phyloP scores from a whole-genome alignment of 2,329 filamentous ascomycete species.

The Zalaria sp. region DNA sequence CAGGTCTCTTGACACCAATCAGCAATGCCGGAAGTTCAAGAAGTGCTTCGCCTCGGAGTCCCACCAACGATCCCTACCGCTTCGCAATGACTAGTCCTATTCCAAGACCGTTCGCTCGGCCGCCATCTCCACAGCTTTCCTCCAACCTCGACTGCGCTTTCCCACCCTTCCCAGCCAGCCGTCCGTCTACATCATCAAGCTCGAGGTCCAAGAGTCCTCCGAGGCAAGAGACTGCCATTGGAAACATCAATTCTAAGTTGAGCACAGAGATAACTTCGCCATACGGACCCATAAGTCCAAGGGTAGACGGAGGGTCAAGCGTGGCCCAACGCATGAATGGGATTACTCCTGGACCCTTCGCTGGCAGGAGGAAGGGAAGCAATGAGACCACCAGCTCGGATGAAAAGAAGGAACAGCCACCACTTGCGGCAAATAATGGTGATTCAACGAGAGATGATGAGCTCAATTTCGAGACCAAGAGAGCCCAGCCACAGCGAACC shows the following conservation, averaged over 20 bases:
- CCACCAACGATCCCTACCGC: constrained; percentile 22
- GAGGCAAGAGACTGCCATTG: background rate
- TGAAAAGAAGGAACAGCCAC: background rate
- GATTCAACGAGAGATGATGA: too few relatives aligned
- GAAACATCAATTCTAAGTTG: constrained; percentile 4
- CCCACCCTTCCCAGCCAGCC: constrained; percentile 34
- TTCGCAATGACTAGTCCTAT: constrained; percentile 17
- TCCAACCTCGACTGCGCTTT: constrained; percentile 37
- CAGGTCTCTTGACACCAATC: constrained; percentile 9
- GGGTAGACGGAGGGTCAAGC: constrained; percentile 17
- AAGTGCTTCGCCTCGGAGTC: constrained; percentile 4
- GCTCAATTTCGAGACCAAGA: too few relatives aligned
- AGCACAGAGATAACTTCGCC: constrained; percentile 2
- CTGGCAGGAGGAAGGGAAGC: constrained; percentile 19
- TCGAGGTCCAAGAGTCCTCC: constrained; percentile 10
- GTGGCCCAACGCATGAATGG: constrained; percentile 46
- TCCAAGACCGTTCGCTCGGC: constrained; percentile 16
- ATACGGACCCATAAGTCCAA: constrained; percentile 32
- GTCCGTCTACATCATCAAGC: constrained; percentile 11
- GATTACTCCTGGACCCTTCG: constrained; percentile 50
- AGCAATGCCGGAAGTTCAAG: constrained; percentile 21
- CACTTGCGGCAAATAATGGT: too few relatives aligned
- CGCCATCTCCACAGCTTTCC: constrained; percentile 30
- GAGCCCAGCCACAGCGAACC: too few relatives aligned
- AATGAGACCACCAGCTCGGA: background rate